Evolutionary conservation across 352 stramenopile species (phyloP), one percentile per base, ranked within the genome.

Genomic region (Pythium myriotylum): DNA sequence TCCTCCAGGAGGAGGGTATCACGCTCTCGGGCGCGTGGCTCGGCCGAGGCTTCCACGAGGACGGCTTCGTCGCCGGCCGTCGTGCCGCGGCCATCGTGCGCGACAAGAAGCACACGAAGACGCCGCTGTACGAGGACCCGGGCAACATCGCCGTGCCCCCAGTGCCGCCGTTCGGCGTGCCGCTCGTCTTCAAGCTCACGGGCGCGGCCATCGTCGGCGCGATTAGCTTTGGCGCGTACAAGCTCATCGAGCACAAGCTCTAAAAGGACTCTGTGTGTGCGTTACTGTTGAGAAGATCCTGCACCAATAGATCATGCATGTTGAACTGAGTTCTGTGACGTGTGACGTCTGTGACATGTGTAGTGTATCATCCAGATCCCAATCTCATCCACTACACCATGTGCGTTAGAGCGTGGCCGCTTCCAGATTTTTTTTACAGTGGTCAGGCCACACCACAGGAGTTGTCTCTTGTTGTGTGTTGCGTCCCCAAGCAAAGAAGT

Each of bases 11-110:
- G 42, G 84, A 93, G 24, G 81, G 82, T 39, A 90, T 95, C 62
- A 86, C 82, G 48, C 81, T 95, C 51, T 93, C 86, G 14, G 86
- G 86, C 50, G 72, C 73, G 50, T 95, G 86, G 86, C 66, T 95
- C 45, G 86, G 86, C 43, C 84, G 86, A 51, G 86, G 86, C 20
- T 95, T 95, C 74, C 86, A 95, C 64, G 86, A 95, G 63, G 86
- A 95, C 52, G 86, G 86, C 20, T 95, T 95, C 54, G 86, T 95
- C 8, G 80, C 86, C n/a, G 86, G 86, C 20, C 84, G 86, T 39
- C 82, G 86, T 23, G 86, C 80, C 8, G 86, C 86, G 20, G 77
- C 79, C 39, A 95, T 95, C 37, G 67, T 93, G 45, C 84, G 86
- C 59, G 79, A 95, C 62, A 66, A 79, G 46, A 89, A 88, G 72